These are phyloP conservation scores for Beverwykella pulmonaria DNA, from an alignment of 495 filamentous ascomycete genomes.

Conservation along the genomic window DNA sequence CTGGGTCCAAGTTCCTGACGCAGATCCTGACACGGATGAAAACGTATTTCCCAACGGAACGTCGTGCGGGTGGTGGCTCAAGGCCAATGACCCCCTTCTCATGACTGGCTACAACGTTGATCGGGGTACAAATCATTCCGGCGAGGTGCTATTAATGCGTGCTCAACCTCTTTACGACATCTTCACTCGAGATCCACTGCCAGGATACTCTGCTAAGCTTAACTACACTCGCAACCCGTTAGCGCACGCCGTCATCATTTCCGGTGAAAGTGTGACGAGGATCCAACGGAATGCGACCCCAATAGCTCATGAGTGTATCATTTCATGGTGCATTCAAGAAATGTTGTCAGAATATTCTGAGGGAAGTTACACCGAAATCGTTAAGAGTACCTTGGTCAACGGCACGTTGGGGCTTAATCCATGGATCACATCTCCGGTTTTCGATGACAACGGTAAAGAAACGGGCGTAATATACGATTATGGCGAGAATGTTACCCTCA, in stretches of 20 bases:
- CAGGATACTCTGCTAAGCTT: slow-evolving; percentile 11
- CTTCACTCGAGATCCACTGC: too few relatives aligned
- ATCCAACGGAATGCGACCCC: slow-evolving; percentile 20
- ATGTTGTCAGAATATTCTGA: slow-evolving; percentile 10
- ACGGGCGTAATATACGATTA: slow-evolving; percentile 12
- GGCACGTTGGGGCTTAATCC: slow-evolving; percentile 16
- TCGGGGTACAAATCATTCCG: slow-evolving; percentile 2
- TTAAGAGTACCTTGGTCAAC: slow-evolving; percentile 19
- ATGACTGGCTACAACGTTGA: slow-evolving; percentile 22
- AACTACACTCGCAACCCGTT: slow-evolving; percentile 26
- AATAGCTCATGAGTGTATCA: slow-evolving; percentile 15
- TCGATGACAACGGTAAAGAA: not conserved
- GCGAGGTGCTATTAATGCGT: slow-evolving; percentile 12
- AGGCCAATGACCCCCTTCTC: slow-evolving; percentile 8
- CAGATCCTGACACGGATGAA: slow-evolving; percentile 1
- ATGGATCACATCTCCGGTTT: not conserved
- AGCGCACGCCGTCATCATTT: slow-evolving; percentile 10
- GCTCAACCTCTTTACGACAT: too few relatives aligned
- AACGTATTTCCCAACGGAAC: slow-evolving; percentile 18
- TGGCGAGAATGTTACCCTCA: slow-evolving; percentile 13
- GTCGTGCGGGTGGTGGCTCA: slow-evolving; percentile 25
- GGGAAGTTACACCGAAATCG: slow-evolving; percentile 18
- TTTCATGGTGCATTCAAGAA: slow-evolving; percentile 22
- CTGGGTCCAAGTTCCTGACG: slow-evolving; percentile 6
- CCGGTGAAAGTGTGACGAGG: not conserved